These are phyloP conservation scores for Alternaria angustiovoidea DNA, from an alignment of 2,329 filamentous ascomycete genomes.

Conservation along the genomic window DNA sequence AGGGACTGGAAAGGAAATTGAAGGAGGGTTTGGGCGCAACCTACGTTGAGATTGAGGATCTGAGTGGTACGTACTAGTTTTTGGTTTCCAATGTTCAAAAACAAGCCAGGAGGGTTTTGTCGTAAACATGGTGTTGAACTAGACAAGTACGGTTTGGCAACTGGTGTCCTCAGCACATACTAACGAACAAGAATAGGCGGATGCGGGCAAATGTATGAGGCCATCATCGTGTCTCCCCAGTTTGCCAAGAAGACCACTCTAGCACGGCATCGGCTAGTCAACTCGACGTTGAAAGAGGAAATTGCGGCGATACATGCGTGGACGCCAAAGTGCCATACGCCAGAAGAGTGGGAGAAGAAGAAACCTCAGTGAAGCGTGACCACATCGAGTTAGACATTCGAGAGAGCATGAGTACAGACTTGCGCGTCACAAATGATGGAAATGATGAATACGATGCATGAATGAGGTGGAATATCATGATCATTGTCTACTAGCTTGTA, in stretches of 20 bases:
- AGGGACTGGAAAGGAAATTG: conserved; percentile 73
- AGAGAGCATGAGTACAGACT: not conserved
- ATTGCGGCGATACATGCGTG: conserved; percentile 93
- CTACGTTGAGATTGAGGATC: conserved; percentile 88
- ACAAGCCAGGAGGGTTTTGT: not conserved
- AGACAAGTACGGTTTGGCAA: not conserved
- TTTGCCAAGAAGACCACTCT: conserved; percentile 70
- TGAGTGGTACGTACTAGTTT: conserved; percentile 77
- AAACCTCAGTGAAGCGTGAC: conserved; percentile 47
- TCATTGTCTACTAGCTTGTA: not conserved
- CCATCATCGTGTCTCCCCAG: conserved; percentile 68
- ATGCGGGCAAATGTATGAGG: conserved; percentile 75
- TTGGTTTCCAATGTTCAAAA: not conserved
- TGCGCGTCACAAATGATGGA: not conserved
- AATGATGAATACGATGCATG: not conserved
- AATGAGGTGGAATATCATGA: not conserved
- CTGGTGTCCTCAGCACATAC: conserved; percentile 11
- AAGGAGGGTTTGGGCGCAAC: conserved; percentile 73
- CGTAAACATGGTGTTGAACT: not conserved
- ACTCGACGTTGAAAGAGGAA: conserved; percentile 81
- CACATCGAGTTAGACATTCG: not conserved
- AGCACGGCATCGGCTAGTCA: conserved; percentile 86
- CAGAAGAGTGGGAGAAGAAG: conserved; percentile 84
- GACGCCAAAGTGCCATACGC: conserved; percentile 93
- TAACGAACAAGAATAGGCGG: conserved; percentile 60